Evolutionary conservation across 2,329 filamentous ascomycete species (phyloP).

Genomic region (Cladorrhinum sp.): DNA sequence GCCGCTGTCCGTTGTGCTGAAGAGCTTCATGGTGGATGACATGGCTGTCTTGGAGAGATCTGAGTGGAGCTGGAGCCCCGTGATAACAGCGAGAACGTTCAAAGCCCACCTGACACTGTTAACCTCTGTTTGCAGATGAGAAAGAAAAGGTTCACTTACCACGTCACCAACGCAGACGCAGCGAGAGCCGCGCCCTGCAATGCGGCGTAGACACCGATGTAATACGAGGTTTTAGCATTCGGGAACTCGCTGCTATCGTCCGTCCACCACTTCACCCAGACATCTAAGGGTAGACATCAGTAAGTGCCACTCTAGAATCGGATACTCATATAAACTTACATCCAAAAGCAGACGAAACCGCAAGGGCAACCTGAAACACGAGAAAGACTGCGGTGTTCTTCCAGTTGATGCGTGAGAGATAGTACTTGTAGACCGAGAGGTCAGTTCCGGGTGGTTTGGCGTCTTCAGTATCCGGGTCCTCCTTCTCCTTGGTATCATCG

Average conservation of each 20-base stretch:
- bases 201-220: constrained; percentile 8
- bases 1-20: constrained; percentile 23
- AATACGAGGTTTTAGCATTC: not conserved
- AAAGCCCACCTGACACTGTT: not conserved
- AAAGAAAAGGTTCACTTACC: not conserved
- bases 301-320: not conserved
- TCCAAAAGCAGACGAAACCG: constrained; percentile 1
- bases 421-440: constrained; percentile 8
- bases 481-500: not conserved
- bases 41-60: constrained; percentile 1
- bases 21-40: constrained; percentile 12
- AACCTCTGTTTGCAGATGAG: not conserved
- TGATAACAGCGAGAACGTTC: not conserved
- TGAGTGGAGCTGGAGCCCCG: constrained; percentile 1
- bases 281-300: not conserved
- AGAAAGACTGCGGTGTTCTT: constrained; percentile 3
- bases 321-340: not conserved
- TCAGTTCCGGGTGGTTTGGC: not conserved
- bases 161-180: constrained; percentile 1
- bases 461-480: not conserved
- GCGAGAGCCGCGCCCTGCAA: constrained; percentile 6
- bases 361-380: constrained; percentile 1
- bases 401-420: constrained; percentile 7
- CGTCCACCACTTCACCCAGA: constrained; percentile 18
- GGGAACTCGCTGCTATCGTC: constrained; percentile 7